A percentile compares a stretch with the other conserved stretches of the same genome.
Conservation (phyloP, 1,139 yeast species). For the Protomyces lactucae-debilis region DNA sequence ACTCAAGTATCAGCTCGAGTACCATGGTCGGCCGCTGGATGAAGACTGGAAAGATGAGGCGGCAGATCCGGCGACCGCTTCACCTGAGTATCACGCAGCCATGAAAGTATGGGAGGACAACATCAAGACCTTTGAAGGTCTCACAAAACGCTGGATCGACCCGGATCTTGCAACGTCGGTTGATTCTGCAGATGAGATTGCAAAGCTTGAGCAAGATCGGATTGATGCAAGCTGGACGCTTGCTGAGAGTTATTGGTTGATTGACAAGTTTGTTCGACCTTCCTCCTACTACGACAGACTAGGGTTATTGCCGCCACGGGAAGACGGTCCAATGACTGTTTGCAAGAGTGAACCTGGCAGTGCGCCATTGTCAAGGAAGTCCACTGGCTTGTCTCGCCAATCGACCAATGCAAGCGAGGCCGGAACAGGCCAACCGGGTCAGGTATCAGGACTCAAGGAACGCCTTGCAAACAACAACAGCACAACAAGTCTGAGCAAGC, state of each 20-base stretch:
- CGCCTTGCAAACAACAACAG: background rate
- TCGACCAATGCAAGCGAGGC: background rate
- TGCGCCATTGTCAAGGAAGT: background rate
- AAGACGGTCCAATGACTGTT: conserved; percentile 8
- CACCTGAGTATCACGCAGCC: conserved; percentile 6
- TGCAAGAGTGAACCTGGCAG: background rate
- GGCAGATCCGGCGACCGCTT: background rate
- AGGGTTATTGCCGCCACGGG: conserved; percentile 8
- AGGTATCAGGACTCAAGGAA: background rate
- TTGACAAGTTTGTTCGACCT: conserved; percentile 18
- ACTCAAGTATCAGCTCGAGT: conserved; percentile 6
- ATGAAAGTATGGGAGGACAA: conserved; percentile 10
- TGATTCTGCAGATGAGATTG: background rate
- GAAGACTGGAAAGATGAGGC: conserved; percentile 13
- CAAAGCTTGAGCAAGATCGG: background rate
- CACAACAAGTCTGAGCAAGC: background rate
- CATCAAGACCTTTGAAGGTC: conserved; percentile 1
- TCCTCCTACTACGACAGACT: conserved; percentile 14
- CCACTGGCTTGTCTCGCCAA: background rate
- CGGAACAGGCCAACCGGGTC: background rate
- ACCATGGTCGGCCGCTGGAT: conserved; percentile 1
- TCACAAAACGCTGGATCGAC: conserved; percentile 14
- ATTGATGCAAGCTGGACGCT: conserved; percentile 5
- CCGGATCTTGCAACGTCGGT: conserved; percentile 3
- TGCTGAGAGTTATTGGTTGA: conserved; percentile 18